These are phyloP conservation scores for Boehmeria nivea DNA, from an alignment of 306 rosid genomes.

Conservation along the genomic window DNA sequence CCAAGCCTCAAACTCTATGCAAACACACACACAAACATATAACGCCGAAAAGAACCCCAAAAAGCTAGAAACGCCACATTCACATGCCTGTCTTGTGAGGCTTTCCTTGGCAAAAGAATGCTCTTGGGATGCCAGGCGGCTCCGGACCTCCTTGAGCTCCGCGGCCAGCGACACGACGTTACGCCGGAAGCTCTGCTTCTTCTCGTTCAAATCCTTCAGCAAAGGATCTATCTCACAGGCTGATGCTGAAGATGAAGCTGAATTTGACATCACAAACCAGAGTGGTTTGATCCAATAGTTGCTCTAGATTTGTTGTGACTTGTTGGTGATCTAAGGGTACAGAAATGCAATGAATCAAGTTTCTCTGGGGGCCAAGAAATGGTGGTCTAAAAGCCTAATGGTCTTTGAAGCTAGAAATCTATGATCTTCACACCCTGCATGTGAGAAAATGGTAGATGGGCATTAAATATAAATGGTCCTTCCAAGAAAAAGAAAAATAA, in stretches of 20 bases:
- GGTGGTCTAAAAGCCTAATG: not conserved
- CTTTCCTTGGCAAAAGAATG: slow-evolving; percentile 63
- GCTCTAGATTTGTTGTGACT: slow-evolving; percentile 7
- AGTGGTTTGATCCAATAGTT: slow-evolving; percentile 1
- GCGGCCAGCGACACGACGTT: slow-evolving; percentile 84
- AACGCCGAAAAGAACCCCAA: slow-evolving; percentile 8
- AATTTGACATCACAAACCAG: slow-evolving; percentile 49
- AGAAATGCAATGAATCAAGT: slow-evolving; percentile 27
- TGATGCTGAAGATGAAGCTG: slow-evolving; percentile 34
- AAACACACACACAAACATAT: slow-evolving; percentile 37
- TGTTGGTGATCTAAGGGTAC: not conserved
- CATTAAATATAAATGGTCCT: slow-evolving; percentile 37
- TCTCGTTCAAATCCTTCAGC: slow-evolving; percentile 80
- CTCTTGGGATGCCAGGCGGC: slow-evolving; percentile 76
- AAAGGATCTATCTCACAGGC: slow-evolving; percentile 78
- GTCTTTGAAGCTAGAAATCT: slow-evolving; percentile 29
- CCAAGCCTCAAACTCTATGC: not conserved
- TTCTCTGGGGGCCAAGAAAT: slow-evolving; percentile 20
- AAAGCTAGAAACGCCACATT: slow-evolving; percentile 20
- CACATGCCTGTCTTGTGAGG: slow-evolving; percentile 67
- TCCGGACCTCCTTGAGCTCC: slow-evolving; percentile 81
- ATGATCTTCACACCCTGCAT: slow-evolving; percentile 32
- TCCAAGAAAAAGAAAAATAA: not conserved
- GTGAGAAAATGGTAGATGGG: slow-evolving; percentile 34
- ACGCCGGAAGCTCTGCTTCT: slow-evolving; percentile 77